These are phyloP conservation scores for Aspergillus proliferans DNA, from an alignment of 2,329 filamentous ascomycete species.

Conservation along the genomic window DNA sequence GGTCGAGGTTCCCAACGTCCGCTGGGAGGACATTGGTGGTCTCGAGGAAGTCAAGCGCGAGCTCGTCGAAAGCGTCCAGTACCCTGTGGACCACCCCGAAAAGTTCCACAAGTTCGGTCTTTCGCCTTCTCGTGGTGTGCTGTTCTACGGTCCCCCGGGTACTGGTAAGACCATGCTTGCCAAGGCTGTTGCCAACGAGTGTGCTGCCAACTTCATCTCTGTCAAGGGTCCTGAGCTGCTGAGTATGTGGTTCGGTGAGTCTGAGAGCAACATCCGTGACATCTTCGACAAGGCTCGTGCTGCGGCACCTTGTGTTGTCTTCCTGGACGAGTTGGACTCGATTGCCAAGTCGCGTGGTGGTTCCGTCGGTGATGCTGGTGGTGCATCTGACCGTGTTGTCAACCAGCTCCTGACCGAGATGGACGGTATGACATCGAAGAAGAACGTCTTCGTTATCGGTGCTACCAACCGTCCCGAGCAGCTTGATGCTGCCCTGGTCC, in stretches of 20 bases:
- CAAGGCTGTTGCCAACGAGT: constrained; percentile 99
- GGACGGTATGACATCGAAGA: constrained; percentile 99
- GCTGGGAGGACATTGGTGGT: constrained; percentile 99
- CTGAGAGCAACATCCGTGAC: constrained; percentile 98
- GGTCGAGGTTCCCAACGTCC: constrained; percentile 97
- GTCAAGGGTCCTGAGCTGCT: constrained; percentile 97
- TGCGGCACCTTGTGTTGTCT: constrained; percentile 95
- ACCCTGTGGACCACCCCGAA: constrained; percentile 97
- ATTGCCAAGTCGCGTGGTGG: constrained; percentile 99
- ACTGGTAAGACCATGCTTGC: constrained; percentile 99
- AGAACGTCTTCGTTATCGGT: constrained; percentile 99
- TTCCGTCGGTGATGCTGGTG: constrained; percentile 89
- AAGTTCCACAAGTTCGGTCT: constrained; percentile 99
- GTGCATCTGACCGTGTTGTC: constrained; percentile 98
- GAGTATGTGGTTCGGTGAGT: constrained; percentile 99
- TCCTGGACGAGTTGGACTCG: constrained; percentile 96
- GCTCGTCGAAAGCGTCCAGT: constrained; percentile 97
- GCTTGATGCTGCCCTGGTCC: constrained; percentile 94
- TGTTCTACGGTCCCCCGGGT: constrained; percentile 98
- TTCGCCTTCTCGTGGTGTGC: constrained; percentile 92
- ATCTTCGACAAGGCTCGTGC: constrained; percentile 99
- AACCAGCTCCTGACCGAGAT: constrained; percentile 99
- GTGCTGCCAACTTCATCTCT: constrained; percentile 98
- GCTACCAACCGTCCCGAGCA: constrained; percentile 98
- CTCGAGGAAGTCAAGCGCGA: constrained; percentile 98